Conservation (phyloP, 164 flowering plant species). For the Vitis labrusca region DNA sequence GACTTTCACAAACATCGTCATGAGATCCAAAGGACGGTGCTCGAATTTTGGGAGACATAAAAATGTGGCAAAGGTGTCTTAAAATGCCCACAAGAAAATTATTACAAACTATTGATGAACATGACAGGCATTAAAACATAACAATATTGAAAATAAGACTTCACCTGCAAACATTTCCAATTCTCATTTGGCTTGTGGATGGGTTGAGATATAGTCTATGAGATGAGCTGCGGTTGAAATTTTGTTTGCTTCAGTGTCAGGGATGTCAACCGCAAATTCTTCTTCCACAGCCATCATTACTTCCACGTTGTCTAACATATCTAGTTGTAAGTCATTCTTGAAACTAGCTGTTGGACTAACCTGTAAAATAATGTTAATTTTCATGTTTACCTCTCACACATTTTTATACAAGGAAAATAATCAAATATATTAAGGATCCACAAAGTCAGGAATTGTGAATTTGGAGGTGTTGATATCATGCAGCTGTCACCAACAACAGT, state of each 20-base stretch:
- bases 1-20: conserved; percentile 19
- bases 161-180: conserved; percentile 11
- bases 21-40: conserved; percentile 15
- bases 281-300: conserved; percentile 41
- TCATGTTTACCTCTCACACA: too few species aligned
- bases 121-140: background rate
- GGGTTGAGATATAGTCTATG: conserved; percentile 37
- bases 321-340: conserved; percentile 41
- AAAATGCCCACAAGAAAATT: conserved; percentile 4
- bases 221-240: conserved; percentile 39
- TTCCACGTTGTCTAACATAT: conserved; percentile 41
- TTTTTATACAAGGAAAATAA: too few species aligned
- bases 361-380: conserved; percentile 18
- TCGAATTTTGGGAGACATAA: conserved; percentile 12
- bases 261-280: conserved; percentile 44
- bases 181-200: conserved; percentile 44
- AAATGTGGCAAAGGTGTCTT: conserved; percentile 3
- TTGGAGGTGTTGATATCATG: too few species aligned
- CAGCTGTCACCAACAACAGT: too few species aligned
- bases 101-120: conserved; percentile 13
- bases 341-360: conserved; percentile 38
- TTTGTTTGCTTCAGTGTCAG: conserved; percentile 42
- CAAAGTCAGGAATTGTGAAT: too few species aligned
- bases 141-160: conserved; percentile 1
- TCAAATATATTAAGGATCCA: too few species aligned